These are phyloP conservation scores for Candida sp. DNA, from an alignment of 1,139 yeast species.

Conservation along the genomic window DNA sequence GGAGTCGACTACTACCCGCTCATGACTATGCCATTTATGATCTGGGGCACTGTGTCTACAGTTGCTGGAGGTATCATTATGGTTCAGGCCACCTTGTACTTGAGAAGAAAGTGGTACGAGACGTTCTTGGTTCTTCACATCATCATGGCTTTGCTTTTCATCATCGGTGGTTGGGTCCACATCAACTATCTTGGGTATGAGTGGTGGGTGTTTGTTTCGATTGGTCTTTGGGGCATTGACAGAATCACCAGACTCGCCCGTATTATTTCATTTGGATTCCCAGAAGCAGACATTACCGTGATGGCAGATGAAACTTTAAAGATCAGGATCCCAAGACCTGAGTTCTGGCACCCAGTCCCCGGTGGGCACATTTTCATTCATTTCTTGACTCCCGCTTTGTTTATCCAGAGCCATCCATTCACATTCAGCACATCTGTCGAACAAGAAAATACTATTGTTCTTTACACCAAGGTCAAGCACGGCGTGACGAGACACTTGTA, in stretches of 20 bases:
- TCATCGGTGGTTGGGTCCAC: slow-evolving; percentile 66
- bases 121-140: slow-evolving; percentile 64
- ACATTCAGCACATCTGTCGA: slow-evolving; percentile 39
- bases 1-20: slow-evolving; percentile 16
- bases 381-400: slow-evolving; percentile 53
- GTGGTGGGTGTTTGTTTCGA: slow-evolving; percentile 53
- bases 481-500: slow-evolving; percentile 38
- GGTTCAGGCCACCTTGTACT: slow-evolving; percentile 49
- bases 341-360: slow-evolving; percentile 41
- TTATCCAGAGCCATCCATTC: slow-evolving; percentile 80
- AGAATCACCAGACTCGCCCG: slow-evolving; percentile 55
- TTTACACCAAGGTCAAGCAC: slow-evolving; percentile 36
- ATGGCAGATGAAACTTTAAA: slow-evolving; percentile 49
- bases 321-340: slow-evolving; percentile 42
- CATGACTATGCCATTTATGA: slow-evolving; percentile 37
- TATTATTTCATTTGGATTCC: slow-evolving; percentile 50
- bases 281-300: slow-evolving; percentile 45
- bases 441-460: slow-evolving; percentile 22
- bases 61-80: slow-evolving; percentile 39
- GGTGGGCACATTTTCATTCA: slow-evolving; percentile 70
- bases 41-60: slow-evolving; percentile 56
- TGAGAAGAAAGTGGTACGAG: slow-evolving; percentile 68
- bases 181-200: slow-evolving; percentile 49
- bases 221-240: slow-evolving; percentile 69
- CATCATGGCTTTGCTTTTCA: slow-evolving; percentile 54